Conservation (phyloP, 305 asterid genomes). For the Fraxinus albicans region DNA sequence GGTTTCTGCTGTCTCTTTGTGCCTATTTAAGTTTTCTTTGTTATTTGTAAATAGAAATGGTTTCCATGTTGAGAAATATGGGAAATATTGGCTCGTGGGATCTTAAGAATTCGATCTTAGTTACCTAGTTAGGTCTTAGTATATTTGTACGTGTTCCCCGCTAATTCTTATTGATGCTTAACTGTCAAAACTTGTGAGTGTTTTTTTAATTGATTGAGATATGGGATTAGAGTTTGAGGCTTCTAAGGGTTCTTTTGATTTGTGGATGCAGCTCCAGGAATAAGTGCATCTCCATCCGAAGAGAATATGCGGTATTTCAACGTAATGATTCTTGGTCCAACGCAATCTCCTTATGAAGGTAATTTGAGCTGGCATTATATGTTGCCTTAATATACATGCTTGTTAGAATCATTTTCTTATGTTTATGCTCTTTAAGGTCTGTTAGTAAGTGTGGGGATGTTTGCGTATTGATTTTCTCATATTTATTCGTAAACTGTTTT, state of each 20-base stretch:
- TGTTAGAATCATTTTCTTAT: not conserved
- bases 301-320: conserved; percentile 11
- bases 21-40: not conserved
- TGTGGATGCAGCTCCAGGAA: conserved; percentile 83
- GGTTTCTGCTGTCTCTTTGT: not conserved
- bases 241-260: not conserved
- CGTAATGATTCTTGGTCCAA: conserved; percentile 97
- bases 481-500: not conserved
- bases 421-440: conserved; percentile 12
- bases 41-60: not conserved
- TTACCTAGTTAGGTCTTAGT: not conserved
- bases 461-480: not conserved
- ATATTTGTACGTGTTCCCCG: not conserved
- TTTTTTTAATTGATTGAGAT: not conserved
- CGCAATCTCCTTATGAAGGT: conserved; percentile 99
- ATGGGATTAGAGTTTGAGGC: not conserved
- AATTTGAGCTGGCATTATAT: conserved; percentile 13
- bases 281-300: conserved; percentile 62
- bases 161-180: not conserved
- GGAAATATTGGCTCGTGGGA: not conserved
- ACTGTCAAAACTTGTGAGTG: not conserved
- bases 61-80: not conserved
- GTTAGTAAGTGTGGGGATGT: not conserved
- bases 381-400: not conserved
- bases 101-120: not conserved